Conservation (phyloP, 2,329 filamentous ascomycete genomes). For the Helotiales sp. region DNA sequence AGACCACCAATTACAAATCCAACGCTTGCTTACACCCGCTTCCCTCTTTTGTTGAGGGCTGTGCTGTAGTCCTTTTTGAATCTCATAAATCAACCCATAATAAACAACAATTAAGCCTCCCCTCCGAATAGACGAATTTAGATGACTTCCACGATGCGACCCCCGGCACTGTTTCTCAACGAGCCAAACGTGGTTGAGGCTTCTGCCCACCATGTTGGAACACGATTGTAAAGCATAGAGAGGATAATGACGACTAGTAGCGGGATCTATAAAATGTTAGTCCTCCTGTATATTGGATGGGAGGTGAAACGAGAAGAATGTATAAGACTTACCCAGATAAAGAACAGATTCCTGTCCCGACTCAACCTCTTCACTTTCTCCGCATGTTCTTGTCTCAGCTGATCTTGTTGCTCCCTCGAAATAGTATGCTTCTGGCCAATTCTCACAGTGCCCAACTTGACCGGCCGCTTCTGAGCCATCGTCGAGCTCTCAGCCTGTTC, state of each 20-base stretch:
- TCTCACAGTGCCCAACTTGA: conserved; percentile 46
- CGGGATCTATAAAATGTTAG: conserved; percentile 45
- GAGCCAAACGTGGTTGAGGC: conserved; percentile 22
- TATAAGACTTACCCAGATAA: conserved; percentile 58
- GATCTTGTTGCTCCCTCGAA: conserved; percentile 65
- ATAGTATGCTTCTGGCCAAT: conserved; percentile 64
- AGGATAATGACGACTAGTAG: conserved; percentile 49
- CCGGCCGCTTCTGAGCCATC: conserved; percentile 41
- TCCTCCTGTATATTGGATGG: neutral
- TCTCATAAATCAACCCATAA: neutral
- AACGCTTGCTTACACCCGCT: neutral
- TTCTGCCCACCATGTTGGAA: conserved; percentile 45
- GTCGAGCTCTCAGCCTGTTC: conserved; percentile 32
- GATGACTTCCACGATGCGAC: conserved; percentile 32
- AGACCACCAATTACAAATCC: neutral
- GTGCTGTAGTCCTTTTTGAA: neutral
- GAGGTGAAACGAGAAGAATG: too few species aligned
- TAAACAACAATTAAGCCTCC: neutral
- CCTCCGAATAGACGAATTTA: conserved; percentile 4
- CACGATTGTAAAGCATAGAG: conserved; percentile 51
- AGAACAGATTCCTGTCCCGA: conserved; percentile 66
- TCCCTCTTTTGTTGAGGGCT: neutral
- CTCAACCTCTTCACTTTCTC: conserved; percentile 63
- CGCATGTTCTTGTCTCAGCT: conserved; percentile 59
- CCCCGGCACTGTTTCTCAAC: conserved; percentile 16